A percentile compares a stretch with the other conserved stretches of the same genome.
These are phyloP conservation scores for Phytopythium cucurbitacearum DNA, from an alignment of 352 stramenopile genomes.

Conservation along the genomic window DNA sequence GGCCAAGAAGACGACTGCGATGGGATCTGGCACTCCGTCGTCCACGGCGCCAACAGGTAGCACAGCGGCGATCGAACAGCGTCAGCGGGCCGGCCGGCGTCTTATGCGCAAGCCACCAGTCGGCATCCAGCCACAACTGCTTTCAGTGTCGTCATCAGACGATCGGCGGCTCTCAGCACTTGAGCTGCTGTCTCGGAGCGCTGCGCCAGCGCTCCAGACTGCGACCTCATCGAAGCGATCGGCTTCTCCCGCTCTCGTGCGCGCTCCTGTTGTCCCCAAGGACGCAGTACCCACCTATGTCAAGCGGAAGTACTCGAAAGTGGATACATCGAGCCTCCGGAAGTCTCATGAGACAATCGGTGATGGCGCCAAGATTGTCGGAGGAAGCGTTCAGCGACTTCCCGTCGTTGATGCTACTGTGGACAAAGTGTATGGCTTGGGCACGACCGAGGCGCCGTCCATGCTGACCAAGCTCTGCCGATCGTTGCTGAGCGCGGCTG, in stretches of 20 bases:
- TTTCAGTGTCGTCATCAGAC: background rate
- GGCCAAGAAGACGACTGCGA: slow-evolving; percentile 66
- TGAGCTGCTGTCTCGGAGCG: slow-evolving; percentile 56
- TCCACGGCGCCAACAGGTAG: background rate
- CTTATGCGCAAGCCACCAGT: slow-evolving; percentile 5
- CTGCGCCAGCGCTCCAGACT: slow-evolving; percentile 17
- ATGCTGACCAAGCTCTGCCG: slow-evolving; percentile 43
- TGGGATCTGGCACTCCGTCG: slow-evolving; percentile 20
- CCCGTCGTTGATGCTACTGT: slow-evolving; percentile 35
- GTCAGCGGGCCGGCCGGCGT: background rate
- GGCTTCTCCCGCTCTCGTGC: background rate
- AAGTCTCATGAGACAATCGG: slow-evolving; percentile 19
- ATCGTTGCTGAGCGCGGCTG: slow-evolving; percentile 47
- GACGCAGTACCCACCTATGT: slow-evolving; percentile 14
- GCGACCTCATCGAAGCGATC: background rate
- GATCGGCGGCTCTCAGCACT: slow-evolving; percentile 24
- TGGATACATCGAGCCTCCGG: background rate
- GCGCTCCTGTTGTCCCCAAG: background rate
- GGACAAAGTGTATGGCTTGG: slow-evolving; percentile 26
- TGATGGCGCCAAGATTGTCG: slow-evolving; percentile 35
- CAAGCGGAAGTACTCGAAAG: slow-evolving; percentile 40
- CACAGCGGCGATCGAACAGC: background rate
- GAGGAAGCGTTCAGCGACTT: slow-evolving; percentile 12
- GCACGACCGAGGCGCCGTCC: slow-evolving; percentile 8
- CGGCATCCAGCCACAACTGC: no score